phyloP scores from a whole-genome alignment of 371 early-diverging fungal species.

The Mortierella sp. region DNA sequence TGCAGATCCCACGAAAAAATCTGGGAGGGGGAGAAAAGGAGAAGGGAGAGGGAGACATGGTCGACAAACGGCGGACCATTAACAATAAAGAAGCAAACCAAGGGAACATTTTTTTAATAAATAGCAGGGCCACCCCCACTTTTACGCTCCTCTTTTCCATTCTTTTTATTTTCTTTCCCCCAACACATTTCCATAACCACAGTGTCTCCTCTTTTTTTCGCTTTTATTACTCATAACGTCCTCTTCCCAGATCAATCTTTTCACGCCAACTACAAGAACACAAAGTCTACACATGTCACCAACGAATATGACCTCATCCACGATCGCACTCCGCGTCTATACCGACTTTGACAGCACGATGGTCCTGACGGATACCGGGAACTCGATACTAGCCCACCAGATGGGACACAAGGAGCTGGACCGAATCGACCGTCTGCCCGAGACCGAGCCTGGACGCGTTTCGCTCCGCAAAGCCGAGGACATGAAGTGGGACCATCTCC shows the following conservation, averaged over 20 bases:
- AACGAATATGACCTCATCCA: not conserved
- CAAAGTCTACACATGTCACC: not conserved
- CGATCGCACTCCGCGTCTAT: conserved; percentile 28
- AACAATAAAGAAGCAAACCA: not conserved
- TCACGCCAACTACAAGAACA: not conserved
- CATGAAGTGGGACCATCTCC: conserved; percentile 37
- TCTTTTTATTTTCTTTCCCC: not conserved
- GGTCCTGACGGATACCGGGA: conserved; percentile 25
- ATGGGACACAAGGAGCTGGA: conserved; percentile 31
- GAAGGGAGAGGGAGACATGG: not conserved
- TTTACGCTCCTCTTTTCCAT: not conserved
- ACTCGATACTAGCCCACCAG: conserved; percentile 22
- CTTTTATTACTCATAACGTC: not conserved
- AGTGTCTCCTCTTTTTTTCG: not conserved
- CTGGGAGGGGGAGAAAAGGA: not conserved
- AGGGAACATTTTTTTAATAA: not conserved
- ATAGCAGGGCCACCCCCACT: not conserved
- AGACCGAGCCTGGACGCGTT: conserved; percentile 20
- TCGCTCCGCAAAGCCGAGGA: conserved; percentile 42
- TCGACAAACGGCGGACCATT: not conserved
- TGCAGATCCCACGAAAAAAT: not conserved
- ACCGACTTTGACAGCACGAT: conserved; percentile 42
- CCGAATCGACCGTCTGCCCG: conserved; percentile 34
- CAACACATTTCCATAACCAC: conserved; percentile 7
- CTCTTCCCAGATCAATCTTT: not conserved